phyloP scores from a whole-genome alignment of 2,329 filamentous ascomycete species.

The Periconia digitata region DNA sequence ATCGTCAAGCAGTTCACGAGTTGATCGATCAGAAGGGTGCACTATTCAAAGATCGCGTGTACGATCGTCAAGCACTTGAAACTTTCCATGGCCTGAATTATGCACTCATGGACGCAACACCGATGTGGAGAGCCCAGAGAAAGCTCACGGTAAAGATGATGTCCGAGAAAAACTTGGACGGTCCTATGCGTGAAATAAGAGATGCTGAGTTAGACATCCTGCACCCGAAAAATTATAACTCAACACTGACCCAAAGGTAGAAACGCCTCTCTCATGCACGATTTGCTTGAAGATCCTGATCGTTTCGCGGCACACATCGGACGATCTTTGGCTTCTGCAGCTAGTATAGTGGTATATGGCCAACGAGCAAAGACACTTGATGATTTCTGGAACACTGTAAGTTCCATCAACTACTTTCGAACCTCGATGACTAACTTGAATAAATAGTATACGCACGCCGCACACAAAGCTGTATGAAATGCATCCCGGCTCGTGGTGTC shows the following conservation, averaged over 20 bases:
- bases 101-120: conserved; percentile 17
- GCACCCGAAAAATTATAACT: no score
- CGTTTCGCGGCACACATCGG: conserved; percentile 37
- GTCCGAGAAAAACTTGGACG: conserved; percentile 21
- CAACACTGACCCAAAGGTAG: no score
- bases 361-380: conserved; percentile 10
- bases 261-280: conserved; percentile 37
- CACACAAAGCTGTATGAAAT: background rate
- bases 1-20: conserved; percentile 16
- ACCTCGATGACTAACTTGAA: background rate
- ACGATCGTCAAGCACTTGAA: conserved; percentile 9
- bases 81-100: conserved; percentile 17
- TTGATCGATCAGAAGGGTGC: conserved; percentile 20
- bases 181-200: conserved; percentile 15
- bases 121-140: conserved; percentile 21
- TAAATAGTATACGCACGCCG: background rate
- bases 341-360: conserved; percentile 13
- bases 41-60: conserved; percentile 13
- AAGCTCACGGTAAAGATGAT: conserved; percentile 23
- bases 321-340: conserved; percentile 7
- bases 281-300: conserved; percentile 47
- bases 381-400: conserved; percentile 15
- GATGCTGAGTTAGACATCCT: conserved; percentile 25
- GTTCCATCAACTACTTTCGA: background rate
- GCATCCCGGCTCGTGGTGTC: background rate